Conservation (phyloP, 345 rosid genomes). For the Pistacia integerrima region DNA sequence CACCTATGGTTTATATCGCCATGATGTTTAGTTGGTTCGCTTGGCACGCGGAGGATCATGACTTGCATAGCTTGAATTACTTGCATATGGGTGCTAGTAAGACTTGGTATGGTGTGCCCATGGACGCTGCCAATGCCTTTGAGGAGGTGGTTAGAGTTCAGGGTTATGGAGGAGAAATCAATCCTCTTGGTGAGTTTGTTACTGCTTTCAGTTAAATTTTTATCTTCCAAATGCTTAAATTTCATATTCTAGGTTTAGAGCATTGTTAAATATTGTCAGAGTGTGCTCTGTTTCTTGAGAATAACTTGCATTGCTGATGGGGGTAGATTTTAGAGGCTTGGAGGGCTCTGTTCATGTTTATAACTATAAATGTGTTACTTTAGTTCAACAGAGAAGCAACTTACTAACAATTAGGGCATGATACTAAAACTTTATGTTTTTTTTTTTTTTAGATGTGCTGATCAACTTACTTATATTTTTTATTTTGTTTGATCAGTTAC, state of each 20-base stretch:
- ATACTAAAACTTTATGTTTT: slow-evolving; percentile 5
- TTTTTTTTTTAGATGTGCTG: not conserved
- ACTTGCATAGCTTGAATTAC: slow-evolving; percentile 96
- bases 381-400: slow-evolving; percentile 13
- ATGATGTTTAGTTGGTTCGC: slow-evolving; percentile 99
- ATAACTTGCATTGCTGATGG: not conserved
- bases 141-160: slow-evolving; percentile 97
- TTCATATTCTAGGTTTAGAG: not conserved
- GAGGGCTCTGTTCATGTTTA: not conserved
- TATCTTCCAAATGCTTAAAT: not conserved
- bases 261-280: not conserved
- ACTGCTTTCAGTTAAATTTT: slow-evolving; percentile 1
- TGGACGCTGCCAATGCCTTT: slow-evolving; percentile 86
- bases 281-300: not conserved
- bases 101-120: slow-evolving; percentile 99
- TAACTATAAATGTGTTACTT: not conserved
- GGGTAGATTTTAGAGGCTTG: slow-evolving; percentile 1
- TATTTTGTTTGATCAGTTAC: slow-evolving; percentile 55
- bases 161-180: slow-evolving; percentile 92
- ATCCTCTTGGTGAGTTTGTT: slow-evolving; percentile 84
- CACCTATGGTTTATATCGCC: slow-evolving; percentile 95
- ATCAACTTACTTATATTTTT: slow-evolving; percentile 13
- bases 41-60: slow-evolving; percentile 99
- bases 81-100: slow-evolving; percentile 95
- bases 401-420: not conserved